Percentiles rank a stretch among this genome's conserved stretches.
Evolutionary conservation across 1,139 yeast species (phyloP).

Genomic region (Kodamaea sp.): DNA sequence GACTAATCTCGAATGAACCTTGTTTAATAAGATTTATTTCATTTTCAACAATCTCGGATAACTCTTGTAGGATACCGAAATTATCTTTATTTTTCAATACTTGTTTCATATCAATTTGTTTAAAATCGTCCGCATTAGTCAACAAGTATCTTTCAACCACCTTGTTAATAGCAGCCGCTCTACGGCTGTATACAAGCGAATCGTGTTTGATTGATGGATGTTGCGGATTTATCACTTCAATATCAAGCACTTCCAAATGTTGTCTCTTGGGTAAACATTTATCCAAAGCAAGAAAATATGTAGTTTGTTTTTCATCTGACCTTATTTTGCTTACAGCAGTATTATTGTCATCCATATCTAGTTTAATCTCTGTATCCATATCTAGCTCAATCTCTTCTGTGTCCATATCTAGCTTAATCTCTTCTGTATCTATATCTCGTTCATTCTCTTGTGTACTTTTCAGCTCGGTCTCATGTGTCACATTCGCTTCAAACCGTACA

Average conservation of each 20-base stretch:
- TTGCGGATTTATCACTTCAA: conserved; percentile 22
- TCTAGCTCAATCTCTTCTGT: conserved; percentile 11
- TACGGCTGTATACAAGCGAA: conserved; percentile 38
- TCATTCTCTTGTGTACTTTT: conserved; percentile 3
- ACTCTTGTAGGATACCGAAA: conserved; percentile 16
- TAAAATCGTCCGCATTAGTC: conserved; percentile 11
- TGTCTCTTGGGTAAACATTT: conserved; percentile 67
- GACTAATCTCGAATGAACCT: conserved; percentile 17
- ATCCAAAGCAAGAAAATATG: conserved; percentile 77
- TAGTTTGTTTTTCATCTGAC: conserved; percentile 16
- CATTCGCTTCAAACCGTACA: conserved; percentile 60
- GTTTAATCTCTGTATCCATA: conserved; percentile 1
- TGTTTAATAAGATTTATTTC: conserved; percentile 12
- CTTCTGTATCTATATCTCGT: conserved; percentile 12
- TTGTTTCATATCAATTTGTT: conserved; percentile 6
- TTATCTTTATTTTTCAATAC: conserved; percentile 7
- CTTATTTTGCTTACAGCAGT: conserved; percentile 22
- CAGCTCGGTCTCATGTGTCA: conserved; percentile 13
- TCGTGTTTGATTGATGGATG: conserved; percentile 19
- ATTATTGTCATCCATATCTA: conserved; percentile 34
- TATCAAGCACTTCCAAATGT: conserved; percentile 44
- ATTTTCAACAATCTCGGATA: conserved; percentile 23
- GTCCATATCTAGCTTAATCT: conserved; percentile 10
- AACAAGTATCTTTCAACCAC: conserved; percentile 33
- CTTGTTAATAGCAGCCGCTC: conserved; percentile 47